These are phyloP conservation scores for Mucor irregularis DNA, from an alignment of 371 early-diverging fungal genomes.

Conservation along the genomic window DNA sequence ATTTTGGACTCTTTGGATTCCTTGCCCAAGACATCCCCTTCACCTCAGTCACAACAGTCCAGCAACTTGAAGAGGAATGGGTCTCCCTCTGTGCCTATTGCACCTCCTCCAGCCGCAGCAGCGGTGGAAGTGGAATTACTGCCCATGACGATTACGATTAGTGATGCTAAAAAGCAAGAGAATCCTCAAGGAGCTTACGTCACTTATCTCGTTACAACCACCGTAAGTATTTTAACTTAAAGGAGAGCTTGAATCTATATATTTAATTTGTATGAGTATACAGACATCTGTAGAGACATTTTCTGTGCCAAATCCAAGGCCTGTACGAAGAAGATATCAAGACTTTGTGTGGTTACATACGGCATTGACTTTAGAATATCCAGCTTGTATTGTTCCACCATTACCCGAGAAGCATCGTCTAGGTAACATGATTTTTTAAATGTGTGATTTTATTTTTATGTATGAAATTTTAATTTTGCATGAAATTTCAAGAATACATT, in stretches of 20 bases:
- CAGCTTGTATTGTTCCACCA: conserved; percentile 84
- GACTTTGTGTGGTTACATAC: conserved; percentile 87
- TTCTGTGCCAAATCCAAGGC: conserved; percentile 1
- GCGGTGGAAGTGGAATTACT: not conserved
- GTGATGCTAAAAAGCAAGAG: conserved; percentile 86
- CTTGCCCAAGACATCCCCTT: conserved; percentile 5
- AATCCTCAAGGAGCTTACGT: conserved; percentile 76
- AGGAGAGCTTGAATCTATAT: not conserved
- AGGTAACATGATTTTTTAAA: conserved; percentile 49
- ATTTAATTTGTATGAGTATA: too few relatives aligned
- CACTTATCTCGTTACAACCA: conserved; percentile 81
- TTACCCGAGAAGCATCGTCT: conserved; percentile 87
- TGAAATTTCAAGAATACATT: conserved; percentile 67
- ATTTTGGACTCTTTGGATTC: conserved; percentile 6
- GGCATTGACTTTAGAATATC: conserved; percentile 64
- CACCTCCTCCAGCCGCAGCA: conserved; percentile 7
- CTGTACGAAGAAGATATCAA: conserved; percentile 81
- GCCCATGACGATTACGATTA: conserved; percentile 56
- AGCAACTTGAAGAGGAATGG: too few relatives aligned
- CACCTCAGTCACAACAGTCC: not conserved
- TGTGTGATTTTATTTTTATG: not conserved
- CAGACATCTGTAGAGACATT: conserved; percentile 21
- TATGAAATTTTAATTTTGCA: not conserved
- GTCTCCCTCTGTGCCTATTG: conserved; percentile 15
- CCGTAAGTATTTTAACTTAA: conserved; percentile 39